Evolutionary conservation across 352 stramenopile species (phyloP), one percentile per base, ranked within the genome.

Genomic region (Saprolegnia diclina): DNA sequence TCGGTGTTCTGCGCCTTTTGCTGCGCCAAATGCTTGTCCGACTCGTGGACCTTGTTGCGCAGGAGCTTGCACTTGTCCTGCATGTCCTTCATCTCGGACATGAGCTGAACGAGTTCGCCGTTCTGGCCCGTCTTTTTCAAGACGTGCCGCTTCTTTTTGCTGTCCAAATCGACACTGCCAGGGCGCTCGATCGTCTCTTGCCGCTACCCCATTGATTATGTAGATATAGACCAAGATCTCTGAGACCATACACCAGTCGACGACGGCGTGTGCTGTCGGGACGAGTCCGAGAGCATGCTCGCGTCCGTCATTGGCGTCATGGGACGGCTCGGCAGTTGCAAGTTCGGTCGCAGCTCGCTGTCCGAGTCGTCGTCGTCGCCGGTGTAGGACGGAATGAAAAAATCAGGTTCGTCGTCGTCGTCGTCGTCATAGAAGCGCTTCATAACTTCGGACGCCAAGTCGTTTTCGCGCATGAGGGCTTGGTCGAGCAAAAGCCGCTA

Each of bases 401-500:
- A 19, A 9, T 24, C 22, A 4, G 13, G 29, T 1, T 61, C 24
- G 53, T 21, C 53, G 26, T 50, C 19, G 54, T 44, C 54, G 26
- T 50, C 56, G 37, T 32, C 56, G 55, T 64, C 56, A 1, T 14
- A 52, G 14, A 52, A 32, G 10, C 56, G 35, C 19, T 32, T 24
- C 16, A 32, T 32, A 5, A 64, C 24, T 35, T 64, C 24, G 16
- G 56, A 64, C 13, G 42, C 26, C 21, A 90, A 55, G 50, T 93
- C 85, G 64, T 89, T 80, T 45, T 93, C 85, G 4, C 79, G 77
- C 85, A 93, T 93, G 24, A 77, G 72, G 6, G 63, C 57, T 9
- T 16, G 44, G 13, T 38, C 44, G n/a, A 71, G 59, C n/a, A 19
- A 4, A n/a, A 38, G 42, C 54, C 4, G 37, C 26, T 9, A 61